Evolutionary conservation across 139 green algal genomes (phyloP).

Genomic region (Pleodorina starrii): DNA sequence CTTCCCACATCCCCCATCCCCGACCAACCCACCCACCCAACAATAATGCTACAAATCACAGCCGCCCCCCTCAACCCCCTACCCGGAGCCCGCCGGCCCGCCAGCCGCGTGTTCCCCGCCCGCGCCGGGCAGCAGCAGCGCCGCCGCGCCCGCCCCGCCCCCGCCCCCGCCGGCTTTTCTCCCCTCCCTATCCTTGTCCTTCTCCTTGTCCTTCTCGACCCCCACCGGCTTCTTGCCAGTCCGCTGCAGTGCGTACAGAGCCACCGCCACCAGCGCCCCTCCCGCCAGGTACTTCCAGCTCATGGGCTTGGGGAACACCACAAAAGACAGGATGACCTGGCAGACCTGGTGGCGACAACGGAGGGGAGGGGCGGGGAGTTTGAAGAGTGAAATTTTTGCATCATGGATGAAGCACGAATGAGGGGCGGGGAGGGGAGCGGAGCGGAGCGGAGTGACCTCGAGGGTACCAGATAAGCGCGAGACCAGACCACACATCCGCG

Average conservation of each 20-base stretch:
- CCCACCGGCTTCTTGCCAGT: slow-evolving; percentile 25
- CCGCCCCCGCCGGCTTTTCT: background rate
- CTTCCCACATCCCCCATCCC: no score
- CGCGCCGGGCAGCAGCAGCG: no score
- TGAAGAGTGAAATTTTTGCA: no score
- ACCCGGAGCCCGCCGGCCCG: background rate
- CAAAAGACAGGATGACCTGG: slow-evolving; percentile 69
- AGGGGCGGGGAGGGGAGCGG: no score
- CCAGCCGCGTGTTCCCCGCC: background rate
- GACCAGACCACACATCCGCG: no score
- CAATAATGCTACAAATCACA: no score
- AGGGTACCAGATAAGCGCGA: no score
- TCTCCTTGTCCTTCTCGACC: background rate
- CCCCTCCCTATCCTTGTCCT: background rate
- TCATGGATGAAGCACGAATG: no score
- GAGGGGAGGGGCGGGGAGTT: background rate
- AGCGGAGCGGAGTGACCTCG: no score
- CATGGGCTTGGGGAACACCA: slow-evolving; percentile 76
- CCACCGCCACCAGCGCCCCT: slow-evolving; percentile 50
- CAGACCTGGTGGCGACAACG: slow-evolving; percentile 53
- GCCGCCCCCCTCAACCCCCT: no score
- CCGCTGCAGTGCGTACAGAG: slow-evolving; percentile 52
- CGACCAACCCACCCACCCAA: no score
- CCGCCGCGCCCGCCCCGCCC: background rate
- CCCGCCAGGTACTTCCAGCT: slow-evolving; percentile 75